phyloP scores from a whole-genome alignment of 2,329 filamentous ascomycete species.

The Aureobasidium sp. region DNA sequence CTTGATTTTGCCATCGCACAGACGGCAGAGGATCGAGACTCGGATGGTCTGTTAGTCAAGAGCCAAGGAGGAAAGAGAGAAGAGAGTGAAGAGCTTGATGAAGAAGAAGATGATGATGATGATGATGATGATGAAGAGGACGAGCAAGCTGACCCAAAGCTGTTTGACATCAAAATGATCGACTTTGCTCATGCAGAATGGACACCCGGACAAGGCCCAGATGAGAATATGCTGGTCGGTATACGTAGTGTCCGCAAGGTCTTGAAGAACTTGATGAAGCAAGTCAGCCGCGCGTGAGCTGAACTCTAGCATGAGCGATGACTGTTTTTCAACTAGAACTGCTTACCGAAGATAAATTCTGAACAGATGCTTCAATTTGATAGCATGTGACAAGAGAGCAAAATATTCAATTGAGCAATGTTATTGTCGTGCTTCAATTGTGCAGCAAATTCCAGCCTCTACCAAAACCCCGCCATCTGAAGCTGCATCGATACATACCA shows the following conservation, averaged over 20 bases:
- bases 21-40: background rate
- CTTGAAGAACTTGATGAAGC: conserved; percentile 51
- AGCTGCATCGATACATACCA: background rate
- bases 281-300: conserved; percentile 21
- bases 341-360: background rate
- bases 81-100: conserved; percentile 28
- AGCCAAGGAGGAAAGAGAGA: background rate
- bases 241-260: conserved; percentile 64
- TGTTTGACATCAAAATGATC: conserved; percentile 79
- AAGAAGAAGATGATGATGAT: conserved; percentile 46
- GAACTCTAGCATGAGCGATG: background rate
- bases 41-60: background rate
- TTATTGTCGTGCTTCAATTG: background rate
- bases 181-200: conserved; percentile 93
- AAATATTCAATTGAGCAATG: background rate
- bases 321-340: too few species aligned
- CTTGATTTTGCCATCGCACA: conserved; percentile 4
- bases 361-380: background rate
- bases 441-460: background rate
- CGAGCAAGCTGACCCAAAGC: conserved; percentile 46
- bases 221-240: conserved; percentile 73
- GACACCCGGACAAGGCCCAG: conserved; percentile 71
- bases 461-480: background rate
- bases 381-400: background rate
- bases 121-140: conserved; percentile 48